phyloP scores from a whole-genome alignment of 1,284 basidiomycete species.

The Fomitopsis palustris region DNA sequence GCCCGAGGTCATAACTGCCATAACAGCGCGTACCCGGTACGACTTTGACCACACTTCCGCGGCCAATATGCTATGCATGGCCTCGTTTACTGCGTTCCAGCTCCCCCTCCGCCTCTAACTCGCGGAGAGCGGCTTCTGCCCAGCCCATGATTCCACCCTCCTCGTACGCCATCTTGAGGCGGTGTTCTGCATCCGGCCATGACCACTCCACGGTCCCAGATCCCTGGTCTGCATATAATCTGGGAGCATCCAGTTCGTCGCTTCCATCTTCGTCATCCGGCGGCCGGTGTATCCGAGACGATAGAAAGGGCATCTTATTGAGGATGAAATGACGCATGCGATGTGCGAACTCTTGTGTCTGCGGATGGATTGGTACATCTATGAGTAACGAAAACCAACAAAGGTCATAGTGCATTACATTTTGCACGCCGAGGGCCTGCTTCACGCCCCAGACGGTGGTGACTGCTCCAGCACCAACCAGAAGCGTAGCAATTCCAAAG shows the following conservation, averaged over 20 bases:
- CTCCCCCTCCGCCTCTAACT: conserved; percentile 51
- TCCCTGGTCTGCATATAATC: conserved; percentile 6
- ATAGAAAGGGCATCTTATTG: conserved; percentile 43
- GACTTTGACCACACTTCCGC: neutral
- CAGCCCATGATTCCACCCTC: conserved; percentile 51
- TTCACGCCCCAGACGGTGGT: conserved; percentile 36
- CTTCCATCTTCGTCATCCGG: conserved; percentile 33
- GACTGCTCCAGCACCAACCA: conserved; percentile 33
- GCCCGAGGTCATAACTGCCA: no score
- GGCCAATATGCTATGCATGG: conserved; percentile 12
- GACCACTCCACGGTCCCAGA: conserved; percentile 32
- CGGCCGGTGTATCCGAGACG: conserved; percentile 46
- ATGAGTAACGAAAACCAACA: neutral
- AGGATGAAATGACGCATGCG: conserved; percentile 45
- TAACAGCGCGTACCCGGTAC: no score
- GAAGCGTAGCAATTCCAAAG: conserved; percentile 41
- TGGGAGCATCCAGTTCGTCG: conserved; percentile 4
- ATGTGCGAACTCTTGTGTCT: conserved; percentile 56
- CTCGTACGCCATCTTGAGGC: conserved; percentile 51
- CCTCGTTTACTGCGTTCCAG: conserved; percentile 39
- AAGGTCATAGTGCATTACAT: conserved; percentile 28
- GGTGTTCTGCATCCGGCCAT: conserved; percentile 47
- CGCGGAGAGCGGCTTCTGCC: conserved; percentile 44
- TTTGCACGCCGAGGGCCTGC: conserved; percentile 35
- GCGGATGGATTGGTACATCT: neutral